Base-by-base conservation (phyloP, 805 yeast genomes). In the Zygosaccharomyces gambellarensis region DNA sequence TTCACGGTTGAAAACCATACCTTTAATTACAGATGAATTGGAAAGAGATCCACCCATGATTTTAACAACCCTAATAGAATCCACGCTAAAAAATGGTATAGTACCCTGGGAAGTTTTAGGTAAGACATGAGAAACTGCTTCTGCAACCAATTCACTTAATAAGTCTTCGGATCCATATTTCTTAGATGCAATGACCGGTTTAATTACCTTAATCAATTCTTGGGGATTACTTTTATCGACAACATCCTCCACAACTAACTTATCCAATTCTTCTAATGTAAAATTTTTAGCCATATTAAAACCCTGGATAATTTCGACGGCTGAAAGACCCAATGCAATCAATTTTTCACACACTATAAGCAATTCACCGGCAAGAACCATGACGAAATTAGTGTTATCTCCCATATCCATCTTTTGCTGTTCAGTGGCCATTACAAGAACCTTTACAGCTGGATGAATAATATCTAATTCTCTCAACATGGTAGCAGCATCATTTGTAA, bases 351-450 rank as follows among this genome's bases (percentile, higher is more conserved):
- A 88, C 59, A 87, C 81, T 62, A 82, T 85, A 55, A 94, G 77
- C 50, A 94, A 73, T 68, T 94, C 98, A 48, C 98, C 98, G 23
- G 97, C 97, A 53, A 94, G 77, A 32, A 92, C 81, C 58, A 94
- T 79, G 38, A 94, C 98, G 54, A 90, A 78, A 69, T 92, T 94
- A 22, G 97, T 87, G 62, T 87, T 88, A 70, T 94, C 99, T 52
- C 99, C 99, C 89, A 92, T 86, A 74, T 92, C 99, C 59, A 82
- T 79, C 68, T 94, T 96, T 72, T 94, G 99, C 73, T 94, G 99
- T 67, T 92, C 87, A 11, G 95, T 82, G 19, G 98, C 96, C 97
- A 90, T 90, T 48, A 92, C 94, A 54, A 94, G 78, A 42, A 94
- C 81, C 70, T 92, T 94, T 9, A 94, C 99, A 2, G 97, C 98